These are phyloP conservation scores for Neurospora sp. DNA, from an alignment of 2,329 filamentous ascomycete species.

Conservation along the genomic window DNA sequence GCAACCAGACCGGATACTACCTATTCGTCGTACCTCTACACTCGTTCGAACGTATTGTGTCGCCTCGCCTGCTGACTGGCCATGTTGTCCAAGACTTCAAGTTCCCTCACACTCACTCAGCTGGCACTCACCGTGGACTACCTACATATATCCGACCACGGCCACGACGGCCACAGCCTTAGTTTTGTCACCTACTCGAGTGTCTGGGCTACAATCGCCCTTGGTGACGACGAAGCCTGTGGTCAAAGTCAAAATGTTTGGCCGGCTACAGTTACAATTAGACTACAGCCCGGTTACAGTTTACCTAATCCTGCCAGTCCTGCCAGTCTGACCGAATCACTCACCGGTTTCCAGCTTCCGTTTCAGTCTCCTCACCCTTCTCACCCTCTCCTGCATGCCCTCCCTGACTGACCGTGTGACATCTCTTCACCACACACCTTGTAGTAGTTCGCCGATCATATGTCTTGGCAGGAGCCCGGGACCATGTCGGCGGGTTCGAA, in stretches of 20 bases:
- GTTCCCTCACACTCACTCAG: too few relatives aligned
- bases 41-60: too few relatives aligned
- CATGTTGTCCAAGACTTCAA: too few relatives aligned
- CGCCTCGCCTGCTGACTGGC: too few relatives aligned
- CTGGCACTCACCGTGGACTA: too few relatives aligned
- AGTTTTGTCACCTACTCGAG: too few relatives aligned
- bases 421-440: background rate
- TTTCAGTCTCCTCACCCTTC: background rate
- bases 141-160: too few relatives aligned
- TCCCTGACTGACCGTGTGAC: background rate
- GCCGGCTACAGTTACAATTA: background rate
- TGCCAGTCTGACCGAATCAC: background rate
- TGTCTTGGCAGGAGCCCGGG: background rate
- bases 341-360: background rate
- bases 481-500: background rate
- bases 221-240: too few relatives aligned
- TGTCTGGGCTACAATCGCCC: too few relatives aligned
- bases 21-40: too few relatives aligned
- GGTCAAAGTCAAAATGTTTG: background rate
- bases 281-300: background rate
- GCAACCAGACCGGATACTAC: too few relatives aligned
- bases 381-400: background rate
- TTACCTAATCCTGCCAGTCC: background rate
- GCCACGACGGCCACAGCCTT: too few relatives aligned
- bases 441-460: background rate